These are phyloP conservation scores for Pleurotus ostreatus DNA, from an alignment of 768 basidiomycete species.

Conservation along the genomic window DNA sequence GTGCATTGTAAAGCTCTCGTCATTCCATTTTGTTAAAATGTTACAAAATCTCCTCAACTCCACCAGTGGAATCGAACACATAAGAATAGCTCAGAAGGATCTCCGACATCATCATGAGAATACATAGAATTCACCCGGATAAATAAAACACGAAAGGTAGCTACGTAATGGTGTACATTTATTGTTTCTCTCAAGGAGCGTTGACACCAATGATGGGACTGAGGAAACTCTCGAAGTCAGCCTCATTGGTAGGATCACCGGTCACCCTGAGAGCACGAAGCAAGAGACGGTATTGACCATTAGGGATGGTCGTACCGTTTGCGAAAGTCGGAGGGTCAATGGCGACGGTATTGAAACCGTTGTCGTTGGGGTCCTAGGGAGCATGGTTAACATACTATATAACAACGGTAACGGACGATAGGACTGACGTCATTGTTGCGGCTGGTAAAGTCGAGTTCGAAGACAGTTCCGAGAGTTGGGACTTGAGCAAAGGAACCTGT, in stretches of 20 bases:
- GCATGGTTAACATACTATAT: background rate
- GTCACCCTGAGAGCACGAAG: slow-evolving; percentile 38
- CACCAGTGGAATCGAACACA: background rate
- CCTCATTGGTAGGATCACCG: slow-evolving; percentile 35
- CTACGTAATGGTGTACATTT: background rate
- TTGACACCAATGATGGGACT: slow-evolving; percentile 32
- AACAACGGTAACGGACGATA: background rate
- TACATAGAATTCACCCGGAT: too few species aligned
- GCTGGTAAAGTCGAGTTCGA: slow-evolving; percentile 40
- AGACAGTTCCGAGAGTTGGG: slow-evolving; percentile 40
- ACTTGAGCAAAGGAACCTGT: slow-evolving; percentile 3
- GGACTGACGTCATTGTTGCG: slow-evolving; percentile 41
- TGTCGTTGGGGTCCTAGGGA: slow-evolving; percentile 19
- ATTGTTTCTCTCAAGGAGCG: background rate
- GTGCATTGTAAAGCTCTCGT: slow-evolving; percentile 22
- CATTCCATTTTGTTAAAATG: background rate
- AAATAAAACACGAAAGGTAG: too few species aligned
- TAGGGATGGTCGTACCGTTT: slow-evolving; percentile 39
- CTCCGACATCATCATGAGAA: background rate
- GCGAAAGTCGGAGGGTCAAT: slow-evolving; percentile 30
- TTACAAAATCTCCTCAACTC: background rate
- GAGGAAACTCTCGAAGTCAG: slow-evolving; percentile 44
- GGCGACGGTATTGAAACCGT: slow-evolving; percentile 25
- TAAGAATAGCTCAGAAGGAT: background rate
- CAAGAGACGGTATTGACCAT: slow-evolving; percentile 36